Conservation (phyloP, 2,329 filamentous ascomycete genomes). For the Neofusicoccum ribis region DNA sequence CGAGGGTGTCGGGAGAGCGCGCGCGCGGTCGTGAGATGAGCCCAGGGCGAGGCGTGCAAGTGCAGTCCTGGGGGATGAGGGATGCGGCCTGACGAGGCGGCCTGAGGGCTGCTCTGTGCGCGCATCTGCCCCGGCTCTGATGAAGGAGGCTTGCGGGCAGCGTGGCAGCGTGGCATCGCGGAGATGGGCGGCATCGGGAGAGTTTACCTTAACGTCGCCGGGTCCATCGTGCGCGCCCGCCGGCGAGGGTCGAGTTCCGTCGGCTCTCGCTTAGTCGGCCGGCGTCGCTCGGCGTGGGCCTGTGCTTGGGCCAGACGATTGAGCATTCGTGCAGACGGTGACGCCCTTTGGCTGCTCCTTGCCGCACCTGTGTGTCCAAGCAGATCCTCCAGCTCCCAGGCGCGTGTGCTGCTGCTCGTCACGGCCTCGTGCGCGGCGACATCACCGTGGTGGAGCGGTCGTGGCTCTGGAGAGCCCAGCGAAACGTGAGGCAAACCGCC, state of each 20-base stretch:
- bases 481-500: no score
- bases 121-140: background rate
- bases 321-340: background rate
- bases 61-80: background rate
- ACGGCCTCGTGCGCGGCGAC: no score
- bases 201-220: background rate
- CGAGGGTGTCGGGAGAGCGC: conserved; percentile 3
- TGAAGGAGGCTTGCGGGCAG: conserved; percentile 5
- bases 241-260: background rate
- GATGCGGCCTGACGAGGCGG: background rate
- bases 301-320: background rate
- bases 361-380: background rate
- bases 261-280: conserved; percentile 4
- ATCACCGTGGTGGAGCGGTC: no score
- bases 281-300: background rate
- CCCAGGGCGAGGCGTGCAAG: background rate
- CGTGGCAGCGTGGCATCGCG: background rate
- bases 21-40: background rate
- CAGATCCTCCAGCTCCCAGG: no score
- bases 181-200: background rate
- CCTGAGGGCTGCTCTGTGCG: conserved; percentile 5
- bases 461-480: no score
- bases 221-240: conserved; percentile 1
- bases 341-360: background rate
- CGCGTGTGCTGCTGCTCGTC: no score